Conservation (phyloP, 306 rosid species). For the Medicago truncatula region DNA sequence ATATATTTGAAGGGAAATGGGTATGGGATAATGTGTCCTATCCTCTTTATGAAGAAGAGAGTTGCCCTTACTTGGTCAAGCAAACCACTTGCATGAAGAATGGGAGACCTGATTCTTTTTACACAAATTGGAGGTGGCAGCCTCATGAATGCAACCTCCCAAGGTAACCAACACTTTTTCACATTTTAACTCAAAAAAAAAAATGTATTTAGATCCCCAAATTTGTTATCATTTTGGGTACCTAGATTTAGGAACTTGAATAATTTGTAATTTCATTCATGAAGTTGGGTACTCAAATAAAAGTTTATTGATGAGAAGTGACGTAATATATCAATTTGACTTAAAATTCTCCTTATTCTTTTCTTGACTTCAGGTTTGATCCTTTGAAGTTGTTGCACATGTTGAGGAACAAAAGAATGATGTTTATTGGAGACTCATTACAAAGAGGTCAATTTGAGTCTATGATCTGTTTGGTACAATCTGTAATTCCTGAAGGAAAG, state of each 20-base stretch:
- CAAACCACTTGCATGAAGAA: constrained; percentile 85
- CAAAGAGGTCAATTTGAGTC: constrained; percentile 94
- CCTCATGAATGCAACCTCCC: constrained; percentile 83
- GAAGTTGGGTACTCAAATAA: too few relatives aligned
- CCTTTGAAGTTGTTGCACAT: constrained; percentile 78
- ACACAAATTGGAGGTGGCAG: constrained; percentile 93
- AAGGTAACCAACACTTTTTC: constrained; percentile 44
- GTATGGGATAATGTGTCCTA: constrained; percentile 82
- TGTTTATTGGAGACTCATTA: constrained; percentile 90
- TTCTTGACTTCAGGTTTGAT: constrained; percentile 64
- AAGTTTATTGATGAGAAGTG: too few relatives aligned
- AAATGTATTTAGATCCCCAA: too few relatives aligned
- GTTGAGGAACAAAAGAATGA: constrained; percentile 75
- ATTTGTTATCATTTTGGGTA: too few relatives aligned
- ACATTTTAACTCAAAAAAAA: neutral
- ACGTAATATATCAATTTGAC: too few relatives aligned
- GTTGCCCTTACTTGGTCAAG: constrained; percentile 84
- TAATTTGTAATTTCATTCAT: too few relatives aligned
- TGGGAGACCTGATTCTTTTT: constrained; percentile 87
- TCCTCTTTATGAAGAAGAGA: constrained; percentile 76
- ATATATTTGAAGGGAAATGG: constrained; percentile 86
- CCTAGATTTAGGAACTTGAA: neutral
- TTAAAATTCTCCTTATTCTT: neutral
- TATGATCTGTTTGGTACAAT: constrained; percentile 81
- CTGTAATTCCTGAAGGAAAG: constrained; percentile 76